These are phyloP conservation scores for Eucalyptus pauciflora DNA, from an alignment of 345 rosid species.

Conservation along the genomic window DNA sequence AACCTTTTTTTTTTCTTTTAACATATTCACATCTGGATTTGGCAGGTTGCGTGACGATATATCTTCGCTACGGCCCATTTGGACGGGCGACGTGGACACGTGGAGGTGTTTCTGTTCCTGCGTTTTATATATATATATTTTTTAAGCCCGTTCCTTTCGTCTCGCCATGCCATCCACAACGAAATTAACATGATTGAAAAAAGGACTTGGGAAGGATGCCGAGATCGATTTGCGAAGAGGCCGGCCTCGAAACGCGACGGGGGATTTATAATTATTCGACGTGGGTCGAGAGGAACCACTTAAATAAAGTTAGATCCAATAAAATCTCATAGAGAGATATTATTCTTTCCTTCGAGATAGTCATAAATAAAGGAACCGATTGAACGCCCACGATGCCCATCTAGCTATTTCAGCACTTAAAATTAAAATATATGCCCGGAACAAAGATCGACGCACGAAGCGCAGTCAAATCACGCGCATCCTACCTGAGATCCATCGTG, in stretches of 20 bases:
- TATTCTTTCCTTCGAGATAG: background rate
- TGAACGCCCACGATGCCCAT: background rate
- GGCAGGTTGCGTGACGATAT: background rate
- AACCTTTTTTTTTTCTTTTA: background rate
- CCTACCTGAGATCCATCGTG: background rate
- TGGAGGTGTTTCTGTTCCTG: background rate
- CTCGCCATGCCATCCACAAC: background rate
- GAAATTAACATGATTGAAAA: background rate
- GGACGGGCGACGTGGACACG: background rate
- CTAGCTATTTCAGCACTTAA: background rate
- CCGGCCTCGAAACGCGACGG: fast-evolving
- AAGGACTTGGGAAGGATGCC: background rate
- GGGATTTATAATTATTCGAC: background rate
- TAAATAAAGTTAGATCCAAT: background rate
- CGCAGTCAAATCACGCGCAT: background rate
- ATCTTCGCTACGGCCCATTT: background rate
- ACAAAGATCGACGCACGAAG: fast-evolving
- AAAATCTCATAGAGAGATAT: background rate
- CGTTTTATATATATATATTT: background rate
- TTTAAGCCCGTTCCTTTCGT: background rate
- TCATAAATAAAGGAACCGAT: background rate
- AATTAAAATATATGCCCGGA: background rate
- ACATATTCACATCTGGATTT: background rate
- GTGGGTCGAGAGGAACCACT: no score
- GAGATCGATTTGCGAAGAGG: background rate